Conservation (phyloP, 345 rosid genomes). For the Citrus australasica region DNA sequence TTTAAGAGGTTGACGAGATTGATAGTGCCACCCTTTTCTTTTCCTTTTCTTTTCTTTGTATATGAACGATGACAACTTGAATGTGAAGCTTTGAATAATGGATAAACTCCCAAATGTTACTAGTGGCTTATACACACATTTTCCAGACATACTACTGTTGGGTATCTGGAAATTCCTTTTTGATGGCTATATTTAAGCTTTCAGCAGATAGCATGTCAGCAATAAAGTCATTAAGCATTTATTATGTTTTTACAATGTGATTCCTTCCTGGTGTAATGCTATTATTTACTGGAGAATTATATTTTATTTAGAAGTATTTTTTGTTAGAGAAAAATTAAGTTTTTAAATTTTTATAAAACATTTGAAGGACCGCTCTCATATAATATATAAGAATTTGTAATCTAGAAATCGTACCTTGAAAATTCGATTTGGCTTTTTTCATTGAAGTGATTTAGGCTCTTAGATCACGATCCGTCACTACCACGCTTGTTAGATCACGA, state of each 20-base stretch:
- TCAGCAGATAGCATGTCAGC: background rate
- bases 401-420: too few species aligned
- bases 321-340: too few species aligned
- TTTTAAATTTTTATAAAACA: too few species aligned
- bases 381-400: too few species aligned
- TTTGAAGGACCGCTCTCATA: too few species aligned
- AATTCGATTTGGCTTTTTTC: too few species aligned
- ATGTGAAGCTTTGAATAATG: background rate
- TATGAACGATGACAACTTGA: background rate
- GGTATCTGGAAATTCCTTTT: background rate
- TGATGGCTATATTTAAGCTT: background rate
- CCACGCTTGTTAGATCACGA: too few species aligned
- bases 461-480: too few species aligned
- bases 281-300: background rate
- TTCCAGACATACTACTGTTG: background rate
- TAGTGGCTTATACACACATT: background rate
- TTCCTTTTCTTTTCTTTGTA: background rate
- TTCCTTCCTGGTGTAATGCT: background rate
- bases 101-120: background rate
- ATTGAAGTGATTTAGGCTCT: too few species aligned
- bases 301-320: background rate
- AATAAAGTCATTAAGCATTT: background rate
- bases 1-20: background rate
- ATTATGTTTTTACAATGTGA: background rate
- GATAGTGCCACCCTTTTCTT: background rate